phyloP scores from a whole-genome alignment of 768 basidiomycete species.

The Psilocybe cubensis region DNA sequence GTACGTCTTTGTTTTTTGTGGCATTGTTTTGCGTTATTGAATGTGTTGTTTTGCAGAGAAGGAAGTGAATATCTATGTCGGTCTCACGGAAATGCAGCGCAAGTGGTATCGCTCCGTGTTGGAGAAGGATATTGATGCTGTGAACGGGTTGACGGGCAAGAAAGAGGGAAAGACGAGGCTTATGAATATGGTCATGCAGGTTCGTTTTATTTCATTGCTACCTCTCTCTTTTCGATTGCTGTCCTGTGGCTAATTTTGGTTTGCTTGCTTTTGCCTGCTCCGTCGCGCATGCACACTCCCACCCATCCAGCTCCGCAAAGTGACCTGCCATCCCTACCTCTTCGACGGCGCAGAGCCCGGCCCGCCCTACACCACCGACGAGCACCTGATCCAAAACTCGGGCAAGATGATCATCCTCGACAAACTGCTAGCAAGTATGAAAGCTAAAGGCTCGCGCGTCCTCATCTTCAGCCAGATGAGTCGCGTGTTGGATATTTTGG shows the following conservation, averaged over 20 bases:
- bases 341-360: constrained; percentile 98
- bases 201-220: constrained; percentile 28
- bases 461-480: constrained; percentile 99
- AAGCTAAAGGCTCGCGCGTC: constrained; percentile 90
- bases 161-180: constrained; percentile 98
- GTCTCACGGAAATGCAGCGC: constrained; percentile 95
- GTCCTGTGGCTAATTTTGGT: too few relatives aligned
- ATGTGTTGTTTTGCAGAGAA: constrained; percentile 62
- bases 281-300: background rate
- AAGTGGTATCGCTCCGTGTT: constrained; percentile 97
- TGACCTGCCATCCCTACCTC: constrained; percentile 89
- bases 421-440: constrained; percentile 87
- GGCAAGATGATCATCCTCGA: constrained; percentile 99
- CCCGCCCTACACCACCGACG: constrained; percentile 97
- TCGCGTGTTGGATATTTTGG: constrained; percentile 95
- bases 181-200: constrained; percentile 99
- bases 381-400: constrained; percentile 91
- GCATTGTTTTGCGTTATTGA: background rate
- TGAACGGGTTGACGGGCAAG: constrained; percentile 94
- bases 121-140: constrained; percentile 98
- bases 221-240: background rate
- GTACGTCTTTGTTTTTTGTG: constrained; percentile 36
- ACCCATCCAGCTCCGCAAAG: constrained; percentile 69
- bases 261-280: too few relatives aligned
- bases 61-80: constrained; percentile 98